Evolutionary conservation across 2,329 filamentous ascomycete genomes (phyloP).

Genomic region (Neonectria hederae): DNA sequence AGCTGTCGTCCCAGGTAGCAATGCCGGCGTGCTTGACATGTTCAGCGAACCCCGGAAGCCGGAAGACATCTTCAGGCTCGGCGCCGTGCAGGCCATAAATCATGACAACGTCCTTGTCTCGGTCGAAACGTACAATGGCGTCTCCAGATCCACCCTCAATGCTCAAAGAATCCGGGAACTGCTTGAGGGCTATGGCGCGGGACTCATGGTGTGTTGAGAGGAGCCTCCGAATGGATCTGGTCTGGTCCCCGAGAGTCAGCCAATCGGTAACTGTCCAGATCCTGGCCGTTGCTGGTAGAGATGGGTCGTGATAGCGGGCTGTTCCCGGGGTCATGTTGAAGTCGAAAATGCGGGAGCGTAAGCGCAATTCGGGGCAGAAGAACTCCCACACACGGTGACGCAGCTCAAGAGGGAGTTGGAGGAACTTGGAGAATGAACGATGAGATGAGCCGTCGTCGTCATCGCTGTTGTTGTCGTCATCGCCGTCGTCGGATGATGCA

Average conservation of each 20-base stretch:
- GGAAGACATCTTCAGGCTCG: conserved; percentile 18
- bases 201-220: conserved; percentile 49
- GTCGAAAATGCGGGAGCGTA: conserved; percentile 42
- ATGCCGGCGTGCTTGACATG: conserved; percentile 44
- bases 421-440: conserved; percentile 41
- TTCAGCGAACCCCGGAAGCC: conserved; percentile 43
- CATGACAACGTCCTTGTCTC: conserved; percentile 45
- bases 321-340: conserved; percentile 35
- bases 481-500: not conserved
- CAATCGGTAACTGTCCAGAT: conserved; percentile 37
- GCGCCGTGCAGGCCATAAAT: conserved; percentile 30
- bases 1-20: conserved; percentile 8
- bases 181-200: conserved; percentile 45
- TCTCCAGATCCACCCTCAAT: conserved; percentile 40
- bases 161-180: conserved; percentile 46
- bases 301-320: conserved; percentile 6
- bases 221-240: conserved; percentile 41
- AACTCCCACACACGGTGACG: conserved; percentile 45
- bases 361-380: conserved; percentile 46
- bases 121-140: conserved; percentile 44
- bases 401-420: conserved; percentile 43
- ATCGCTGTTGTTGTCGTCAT: not conserved
- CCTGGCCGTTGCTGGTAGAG: not conserved
- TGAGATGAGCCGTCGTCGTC: not conserved
- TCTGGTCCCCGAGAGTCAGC: conserved; percentile 41